Conservation (phyloP, 306 rosid genomes). For the Boehmeria nivea region DNA sequence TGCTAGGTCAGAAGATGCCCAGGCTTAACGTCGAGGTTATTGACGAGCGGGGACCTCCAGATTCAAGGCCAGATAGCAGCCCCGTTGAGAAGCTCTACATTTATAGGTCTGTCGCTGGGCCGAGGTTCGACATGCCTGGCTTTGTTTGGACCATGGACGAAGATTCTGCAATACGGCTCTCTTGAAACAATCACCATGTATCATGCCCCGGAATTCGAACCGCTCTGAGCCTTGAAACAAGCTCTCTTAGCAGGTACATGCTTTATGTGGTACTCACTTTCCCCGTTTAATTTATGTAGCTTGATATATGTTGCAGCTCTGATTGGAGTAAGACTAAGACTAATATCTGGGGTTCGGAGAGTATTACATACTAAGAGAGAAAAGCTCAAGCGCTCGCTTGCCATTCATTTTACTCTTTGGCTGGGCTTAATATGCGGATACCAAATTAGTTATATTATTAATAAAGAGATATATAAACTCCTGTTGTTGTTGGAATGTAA, state of each 20-base stretch:
- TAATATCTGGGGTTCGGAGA: constrained; percentile 28
- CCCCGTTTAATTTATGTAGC: constrained; percentile 30
- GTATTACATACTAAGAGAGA: constrained; percentile 16
- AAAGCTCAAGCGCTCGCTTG: constrained; percentile 52
- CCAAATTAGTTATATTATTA: constrained; percentile 33
- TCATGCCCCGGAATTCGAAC: not conserved
- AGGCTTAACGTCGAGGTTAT: constrained; percentile 91
- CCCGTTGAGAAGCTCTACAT: constrained; percentile 89
- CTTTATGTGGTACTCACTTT: constrained; percentile 26
- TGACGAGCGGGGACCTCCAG: constrained; percentile 89
- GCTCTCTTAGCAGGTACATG: constrained; percentile 58
- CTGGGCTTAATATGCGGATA: constrained; percentile 50
- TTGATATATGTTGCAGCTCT: constrained; percentile 37
- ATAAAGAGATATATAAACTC: constrained; percentile 29
- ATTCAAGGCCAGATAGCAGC: constrained; percentile 58
- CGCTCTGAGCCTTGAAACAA: too few species aligned
- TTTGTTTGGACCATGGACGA: constrained; percentile 76
- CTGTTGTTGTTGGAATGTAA: constrained; percentile 38
- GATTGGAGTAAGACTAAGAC: too few species aligned
- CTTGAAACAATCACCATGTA: constrained; percentile 28
- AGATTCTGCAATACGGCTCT: constrained; percentile 41
- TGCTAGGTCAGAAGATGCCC: constrained; percentile 81
- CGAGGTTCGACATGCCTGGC: constrained; percentile 78
- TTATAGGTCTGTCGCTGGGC: constrained; percentile 75
- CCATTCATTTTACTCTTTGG: constrained; percentile 72